phyloP scores from a whole-genome alignment of 2,329 filamentous ascomycete genomes.

The Fusarium humuli region DNA sequence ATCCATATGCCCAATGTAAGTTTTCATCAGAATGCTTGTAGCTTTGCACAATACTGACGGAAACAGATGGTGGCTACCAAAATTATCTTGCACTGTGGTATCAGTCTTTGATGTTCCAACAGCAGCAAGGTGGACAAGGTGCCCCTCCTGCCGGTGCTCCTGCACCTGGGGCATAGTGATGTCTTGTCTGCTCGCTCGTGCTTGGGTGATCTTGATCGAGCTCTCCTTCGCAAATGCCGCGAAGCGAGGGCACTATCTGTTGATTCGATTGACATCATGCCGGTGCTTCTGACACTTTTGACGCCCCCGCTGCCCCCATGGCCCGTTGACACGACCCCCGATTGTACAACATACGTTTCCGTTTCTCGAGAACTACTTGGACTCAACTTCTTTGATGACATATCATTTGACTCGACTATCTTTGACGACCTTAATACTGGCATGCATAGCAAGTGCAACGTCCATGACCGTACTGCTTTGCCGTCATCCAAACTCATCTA shows the following conservation, averaged over 20 bases:
- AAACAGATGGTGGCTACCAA: slow-evolving; percentile 80
- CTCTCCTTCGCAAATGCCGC: slow-evolving; percentile 41
- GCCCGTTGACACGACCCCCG: slow-evolving; percentile 48
- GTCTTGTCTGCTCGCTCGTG: slow-evolving; percentile 44
- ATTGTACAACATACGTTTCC: slow-evolving; percentile 49
- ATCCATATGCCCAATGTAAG: slow-evolving; percentile 82
- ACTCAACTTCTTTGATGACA: slow-evolving; percentile 46
- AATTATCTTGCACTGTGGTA: slow-evolving; percentile 86
- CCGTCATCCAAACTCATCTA: slow-evolving; percentile 34
- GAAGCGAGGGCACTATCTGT: slow-evolving; percentile 44
- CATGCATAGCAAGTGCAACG: slow-evolving; percentile 33
- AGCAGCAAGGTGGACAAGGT: slow-evolving; percentile 55
- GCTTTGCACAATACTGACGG: neutral
- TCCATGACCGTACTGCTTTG: slow-evolving; percentile 40
- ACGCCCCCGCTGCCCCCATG: slow-evolving; percentile 40
- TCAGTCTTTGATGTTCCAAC: slow-evolving; percentile 68
- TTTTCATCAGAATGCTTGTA: slow-evolving; percentile 27
- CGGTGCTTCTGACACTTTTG: slow-evolving; percentile 42
- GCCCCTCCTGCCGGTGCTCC: slow-evolving; percentile 51
- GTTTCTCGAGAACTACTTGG: slow-evolving; percentile 43
- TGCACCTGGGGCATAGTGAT: slow-evolving; percentile 55
- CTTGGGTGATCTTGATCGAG: slow-evolving; percentile 52
- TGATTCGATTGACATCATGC: slow-evolving; percentile 51
- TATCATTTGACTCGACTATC: slow-evolving; percentile 45
- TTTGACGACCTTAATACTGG: slow-evolving; percentile 45